Base-by-base conservation (phyloP, 768 basidiomycete genomes). In the Macrolepiota fuliginosa region DNA sequence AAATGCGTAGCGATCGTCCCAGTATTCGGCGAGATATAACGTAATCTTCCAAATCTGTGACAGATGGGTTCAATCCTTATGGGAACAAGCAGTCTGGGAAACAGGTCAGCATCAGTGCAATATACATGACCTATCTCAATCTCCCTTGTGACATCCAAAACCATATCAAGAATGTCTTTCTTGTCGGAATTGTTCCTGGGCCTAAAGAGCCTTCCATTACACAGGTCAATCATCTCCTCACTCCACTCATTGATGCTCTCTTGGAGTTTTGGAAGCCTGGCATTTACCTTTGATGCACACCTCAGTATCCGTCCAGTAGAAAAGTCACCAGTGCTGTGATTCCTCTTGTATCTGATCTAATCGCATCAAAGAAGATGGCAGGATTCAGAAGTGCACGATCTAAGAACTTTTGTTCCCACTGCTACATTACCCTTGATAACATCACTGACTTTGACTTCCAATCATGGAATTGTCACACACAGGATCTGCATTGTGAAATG, bases 231-330 rank as follows among this genome's bases (percentile, higher is more conserved):
- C 71, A 76, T 39, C 51, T 74, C 17, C 64, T 80, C 3, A 11
- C 36, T 0, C 75, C 73, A 1, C 68, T 79, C 9, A 69, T 80
- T 11, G 69, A 75, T 45, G 70, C 75, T 24, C 64, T 79, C 1
- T 49, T 73, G 0, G 13, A 47, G 0, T 59, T 73, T 3, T 80
- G 74, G 72, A 1, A 62, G 10, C 13, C 56, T 2, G 75, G 77
- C 2, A 35, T 75, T 6, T 68, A 61, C 46, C 61, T 69, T 7
- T 45, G 69, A 0, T 4, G 51, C 4, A 76, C 73, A 0, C 5
- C 13, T 0, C 4, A 12, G 1, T 56, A 66, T 45, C 46, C 56
- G 0, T 3, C 29, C 13, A 76, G 77, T 1, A 54, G 69, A 1
- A 57, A 66, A 2, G 66, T 76, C 17, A 63, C 61, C 3, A 54